phyloP scores from a whole-genome alignment of 2,329 filamentous ascomycete genomes.

The Colletotrichum sidae region DNA sequence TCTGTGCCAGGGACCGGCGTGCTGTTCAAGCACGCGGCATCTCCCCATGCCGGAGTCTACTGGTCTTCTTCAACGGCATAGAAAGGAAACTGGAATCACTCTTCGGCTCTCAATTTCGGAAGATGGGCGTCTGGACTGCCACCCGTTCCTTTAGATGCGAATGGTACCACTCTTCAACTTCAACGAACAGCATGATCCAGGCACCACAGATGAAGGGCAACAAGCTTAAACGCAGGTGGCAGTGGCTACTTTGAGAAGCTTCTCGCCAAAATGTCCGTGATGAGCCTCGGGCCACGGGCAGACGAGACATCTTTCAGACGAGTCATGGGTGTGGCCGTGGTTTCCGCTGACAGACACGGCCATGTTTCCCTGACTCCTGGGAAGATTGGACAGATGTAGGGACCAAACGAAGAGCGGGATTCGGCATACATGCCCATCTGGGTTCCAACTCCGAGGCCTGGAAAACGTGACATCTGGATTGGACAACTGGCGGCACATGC shows the following conservation, averaged over 20 bases:
- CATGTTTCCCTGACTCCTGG: neutral
- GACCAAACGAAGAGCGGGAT: neutral
- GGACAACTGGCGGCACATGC: conserved; percentile 10
- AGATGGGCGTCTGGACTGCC: conserved; percentile 24
- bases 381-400: neutral
- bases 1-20: too few species aligned
- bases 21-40: neutral
- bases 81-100: neutral
- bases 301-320: conserved; percentile 20
- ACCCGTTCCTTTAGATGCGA: conserved; percentile 25
- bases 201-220: conserved; percentile 5
- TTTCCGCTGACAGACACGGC: conserved; percentile 5
- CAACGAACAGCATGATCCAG: neutral
- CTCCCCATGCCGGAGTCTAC: neutral
- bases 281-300: conserved; percentile 5
- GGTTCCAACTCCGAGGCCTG: conserved; percentile 32
- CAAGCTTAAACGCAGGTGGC: neutral
- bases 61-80: neutral
- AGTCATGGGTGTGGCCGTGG: conserved; percentile 27
- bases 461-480: conserved; percentile 16
- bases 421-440: neutral
- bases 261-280: conserved; percentile 18
- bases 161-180: neutral
- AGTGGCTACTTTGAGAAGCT: conserved; percentile 2
- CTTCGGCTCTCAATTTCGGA: conserved; percentile 9